phyloP scores from a whole-genome alignment of 495 filamentous ascomycete genomes.

The Penicillium atrosanguineum region DNA sequence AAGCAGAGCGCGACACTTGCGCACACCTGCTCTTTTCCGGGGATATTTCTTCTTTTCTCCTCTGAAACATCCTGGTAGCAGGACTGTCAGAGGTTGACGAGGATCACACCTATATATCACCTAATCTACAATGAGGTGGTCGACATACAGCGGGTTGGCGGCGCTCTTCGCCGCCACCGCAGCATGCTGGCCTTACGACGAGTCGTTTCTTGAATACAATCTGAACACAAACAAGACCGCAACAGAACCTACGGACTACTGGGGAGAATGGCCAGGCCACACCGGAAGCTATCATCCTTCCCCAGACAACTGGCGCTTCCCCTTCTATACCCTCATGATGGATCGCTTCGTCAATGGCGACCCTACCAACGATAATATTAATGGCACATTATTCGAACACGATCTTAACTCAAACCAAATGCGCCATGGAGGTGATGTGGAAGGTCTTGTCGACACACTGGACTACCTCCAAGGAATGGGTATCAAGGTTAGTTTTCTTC shows the following conservation, averaged over 20 bases:
- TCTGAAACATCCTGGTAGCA: not conserved
- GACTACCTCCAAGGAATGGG: slow-evolving; percentile 76
- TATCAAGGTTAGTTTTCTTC: slow-evolving; percentile 52
- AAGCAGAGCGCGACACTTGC: not conserved
- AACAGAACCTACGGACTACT: slow-evolving; percentile 58
- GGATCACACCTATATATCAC: not conserved
- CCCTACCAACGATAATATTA: slow-evolving; percentile 66
- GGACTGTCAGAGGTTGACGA: not conserved
- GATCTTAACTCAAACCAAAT: slow-evolving; percentile 66
- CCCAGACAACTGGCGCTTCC: slow-evolving; percentile 66
- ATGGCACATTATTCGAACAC: slow-evolving; percentile 66
- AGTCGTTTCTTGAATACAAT: slow-evolving; percentile 53
- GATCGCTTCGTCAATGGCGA: slow-evolving; percentile 73
- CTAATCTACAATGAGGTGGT: slow-evolving; percentile 31
- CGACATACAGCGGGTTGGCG: slow-evolving; percentile 27
- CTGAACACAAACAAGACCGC: slow-evolving; percentile 62
- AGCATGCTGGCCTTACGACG: slow-evolving; percentile 53
- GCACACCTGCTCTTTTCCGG: not conserved
- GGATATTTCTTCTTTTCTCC: not conserved
- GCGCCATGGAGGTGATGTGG: slow-evolving; percentile 68
- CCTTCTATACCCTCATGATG: slow-evolving; percentile 67
- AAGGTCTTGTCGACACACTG: slow-evolving; percentile 60
- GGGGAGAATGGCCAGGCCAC: slow-evolving; percentile 54
- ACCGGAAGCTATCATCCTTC: slow-evolving; percentile 47
- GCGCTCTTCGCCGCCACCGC: slow-evolving; percentile 31